Percentiles rank a stretch among this genome's conserved stretches.
These are phyloP conservation scores for Aegilops longissima DNA, from an alignment of 176 grass and related monocot species.

Conservation along the genomic window DNA sequence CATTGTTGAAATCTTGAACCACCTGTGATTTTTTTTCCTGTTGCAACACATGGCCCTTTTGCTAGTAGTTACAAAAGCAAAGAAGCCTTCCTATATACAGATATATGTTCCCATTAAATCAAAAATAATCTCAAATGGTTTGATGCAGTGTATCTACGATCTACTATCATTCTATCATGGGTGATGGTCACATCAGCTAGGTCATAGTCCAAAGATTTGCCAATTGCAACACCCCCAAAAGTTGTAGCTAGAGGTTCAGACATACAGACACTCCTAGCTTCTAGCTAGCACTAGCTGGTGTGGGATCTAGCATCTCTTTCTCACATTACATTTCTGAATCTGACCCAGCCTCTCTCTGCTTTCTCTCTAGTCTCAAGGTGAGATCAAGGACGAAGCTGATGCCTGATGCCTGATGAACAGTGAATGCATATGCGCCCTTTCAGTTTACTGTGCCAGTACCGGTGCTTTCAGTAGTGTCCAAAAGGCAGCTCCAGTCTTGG, in stretches of 20 bases:
- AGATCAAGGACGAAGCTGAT: slow-evolving; percentile 4
- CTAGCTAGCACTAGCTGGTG: not conserved
- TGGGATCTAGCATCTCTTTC: not conserved
- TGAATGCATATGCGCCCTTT: slow-evolving; percentile 40
- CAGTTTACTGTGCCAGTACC: slow-evolving; percentile 40
- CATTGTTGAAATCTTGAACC: no score
- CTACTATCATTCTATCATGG: not conserved
- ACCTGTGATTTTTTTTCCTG: no score
- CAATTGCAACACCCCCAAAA: slow-evolving; percentile 24
- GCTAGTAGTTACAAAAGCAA: no score
- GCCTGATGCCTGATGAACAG: slow-evolving; percentile 23
- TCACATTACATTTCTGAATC: slow-evolving; percentile 23
- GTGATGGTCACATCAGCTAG: slow-evolving; percentile 36
- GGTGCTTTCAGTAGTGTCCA: slow-evolving; percentile 2
- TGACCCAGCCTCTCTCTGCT: not conserved
- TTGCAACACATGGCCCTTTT: no score
- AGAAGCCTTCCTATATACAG: no score
- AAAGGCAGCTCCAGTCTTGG: not conserved
- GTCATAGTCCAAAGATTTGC: slow-evolving; percentile 36
- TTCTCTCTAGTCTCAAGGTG: slow-evolving; percentile 12
- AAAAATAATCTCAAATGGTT: not conserved
- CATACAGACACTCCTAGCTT: not conserved
- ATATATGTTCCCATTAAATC: not conserved
- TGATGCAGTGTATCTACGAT: not conserved
- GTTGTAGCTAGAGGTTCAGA: slow-evolving; percentile 14